These are phyloP conservation scores for Trichoderma oligosporum DNA, from an alignment of 2,329 filamentous ascomycete species.

Conservation along the genomic window DNA sequence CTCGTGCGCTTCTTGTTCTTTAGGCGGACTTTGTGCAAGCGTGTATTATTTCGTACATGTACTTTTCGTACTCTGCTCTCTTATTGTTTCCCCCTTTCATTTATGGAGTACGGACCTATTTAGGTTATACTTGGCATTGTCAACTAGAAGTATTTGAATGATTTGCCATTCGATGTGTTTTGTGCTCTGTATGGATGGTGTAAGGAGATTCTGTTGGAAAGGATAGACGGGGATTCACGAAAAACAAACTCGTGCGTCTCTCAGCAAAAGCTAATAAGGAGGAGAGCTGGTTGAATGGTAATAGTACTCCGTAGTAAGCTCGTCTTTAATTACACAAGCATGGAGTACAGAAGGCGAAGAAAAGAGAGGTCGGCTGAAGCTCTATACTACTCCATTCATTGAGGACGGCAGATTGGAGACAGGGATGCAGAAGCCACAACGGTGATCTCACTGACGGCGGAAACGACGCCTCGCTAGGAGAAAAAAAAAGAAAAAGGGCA, in stretches of 20 bases:
- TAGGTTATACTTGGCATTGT: not conserved
- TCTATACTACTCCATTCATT: not conserved
- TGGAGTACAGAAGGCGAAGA: not conserved
- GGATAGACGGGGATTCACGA: not conserved
- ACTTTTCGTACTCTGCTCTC: too few species aligned
- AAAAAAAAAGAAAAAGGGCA: not conserved
- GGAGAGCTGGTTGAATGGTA: too few species aligned
- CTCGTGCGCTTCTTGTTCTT: too few species aligned
- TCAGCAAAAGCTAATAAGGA: not conserved
- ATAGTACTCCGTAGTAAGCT: not conserved
- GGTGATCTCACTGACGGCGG: not conserved
- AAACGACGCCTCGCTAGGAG: conserved; percentile 4
- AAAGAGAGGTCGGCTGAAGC: not conserved
- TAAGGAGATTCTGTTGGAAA: conserved; percentile 7
- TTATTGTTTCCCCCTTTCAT: conserved; percentile 2
- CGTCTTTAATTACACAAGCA: not conserved
- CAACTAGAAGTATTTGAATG: conserved; percentile 2
- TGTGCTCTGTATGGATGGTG: not conserved
- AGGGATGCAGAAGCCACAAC: not conserved
- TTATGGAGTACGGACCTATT: not conserved
- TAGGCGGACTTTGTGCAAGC: too few species aligned
- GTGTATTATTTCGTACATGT: too few species aligned
- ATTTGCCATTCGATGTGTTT: conserved; percentile 4
- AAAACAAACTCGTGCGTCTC: not conserved
- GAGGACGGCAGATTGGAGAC: conserved; percentile 5